Evolutionary conservation across 768 basidiomycete genomes (phyloP).

Genomic region (Leccinum aurantiacum): DNA sequence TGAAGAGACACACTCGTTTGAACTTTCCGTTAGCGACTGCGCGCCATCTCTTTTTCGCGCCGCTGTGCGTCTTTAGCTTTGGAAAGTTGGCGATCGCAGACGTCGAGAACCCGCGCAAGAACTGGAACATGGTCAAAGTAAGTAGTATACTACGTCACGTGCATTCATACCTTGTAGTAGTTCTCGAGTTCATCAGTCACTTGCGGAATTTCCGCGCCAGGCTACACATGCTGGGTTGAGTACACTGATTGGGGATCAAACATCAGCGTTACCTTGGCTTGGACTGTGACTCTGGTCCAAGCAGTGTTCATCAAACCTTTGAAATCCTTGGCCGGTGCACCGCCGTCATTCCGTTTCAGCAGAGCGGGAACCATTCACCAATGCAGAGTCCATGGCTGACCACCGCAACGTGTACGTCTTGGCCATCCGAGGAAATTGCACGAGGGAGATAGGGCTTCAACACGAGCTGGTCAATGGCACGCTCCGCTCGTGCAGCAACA

Average conservation of each 20-base stretch:
- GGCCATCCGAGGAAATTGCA: conserved; percentile 38
- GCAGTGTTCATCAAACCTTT: conserved; percentile 50
- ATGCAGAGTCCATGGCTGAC: too few species aligned
- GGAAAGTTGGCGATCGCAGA: conserved; percentile 57
- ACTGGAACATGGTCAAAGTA: conserved; percentile 31
- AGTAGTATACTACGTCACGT: conserved; percentile 11
- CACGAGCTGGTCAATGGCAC: conserved; percentile 50
- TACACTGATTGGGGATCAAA: not conserved
- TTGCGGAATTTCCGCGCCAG: conserved; percentile 26
- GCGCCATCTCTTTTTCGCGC: conserved; percentile 79
- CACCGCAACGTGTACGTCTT: conserved; percentile 50
- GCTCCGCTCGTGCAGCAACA: conserved; percentile 53
- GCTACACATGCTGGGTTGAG: conserved; percentile 25
- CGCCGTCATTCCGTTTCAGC: too few species aligned
- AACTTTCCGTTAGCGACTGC: conserved; percentile 66
- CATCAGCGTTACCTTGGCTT: conserved; percentile 42
- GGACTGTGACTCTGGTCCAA: conserved; percentile 59
- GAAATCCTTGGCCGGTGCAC: too few species aligned
- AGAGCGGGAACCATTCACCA: too few species aligned
- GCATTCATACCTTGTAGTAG: not conserved
- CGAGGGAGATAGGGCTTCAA: conserved; percentile 51
- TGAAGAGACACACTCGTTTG: conserved; percentile 60
- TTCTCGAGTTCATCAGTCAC: conserved; percentile 19
- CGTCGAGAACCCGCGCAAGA: conserved; percentile 56
- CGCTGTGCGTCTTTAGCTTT: conserved; percentile 79